Evolutionary conservation across 2,329 filamentous ascomycete genomes (phyloP).

Genomic region (Aspergillaceae sp.): DNA sequence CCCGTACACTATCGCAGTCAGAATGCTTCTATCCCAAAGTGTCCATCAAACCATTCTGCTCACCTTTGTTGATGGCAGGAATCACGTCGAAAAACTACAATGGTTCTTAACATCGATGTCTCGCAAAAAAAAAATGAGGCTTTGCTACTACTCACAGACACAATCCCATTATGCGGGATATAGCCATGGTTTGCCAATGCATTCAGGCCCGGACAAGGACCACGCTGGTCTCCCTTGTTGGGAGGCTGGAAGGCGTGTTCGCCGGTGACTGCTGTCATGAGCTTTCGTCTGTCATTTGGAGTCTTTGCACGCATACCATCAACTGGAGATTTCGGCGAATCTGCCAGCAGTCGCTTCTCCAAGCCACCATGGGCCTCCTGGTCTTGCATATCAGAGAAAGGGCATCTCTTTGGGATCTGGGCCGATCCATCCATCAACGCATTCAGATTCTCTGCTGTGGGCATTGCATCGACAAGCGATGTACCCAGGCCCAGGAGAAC

Average conservation of each 20-base stretch:
- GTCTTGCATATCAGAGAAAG: constrained; percentile 10
- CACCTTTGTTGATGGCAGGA: constrained; percentile 27
- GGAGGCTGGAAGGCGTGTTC: constrained; percentile 28
- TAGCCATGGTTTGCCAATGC: constrained; percentile 38
- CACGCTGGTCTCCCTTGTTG: constrained; percentile 28
- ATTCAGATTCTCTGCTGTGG: background rate
- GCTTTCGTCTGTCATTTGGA: background rate
- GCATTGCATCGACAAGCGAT: background rate
- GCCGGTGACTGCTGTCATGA: constrained; percentile 20
- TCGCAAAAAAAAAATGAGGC: background rate
- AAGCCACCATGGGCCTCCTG: constrained; percentile 2
- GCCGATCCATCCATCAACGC: background rate
- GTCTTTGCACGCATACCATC: constrained; percentile 13
- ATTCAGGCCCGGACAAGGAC: constrained; percentile 36
- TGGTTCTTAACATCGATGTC: constrained; percentile 2
- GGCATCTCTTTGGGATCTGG: constrained; percentile 6
- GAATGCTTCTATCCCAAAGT: background rate
- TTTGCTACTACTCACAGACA: constrained; percentile 13
- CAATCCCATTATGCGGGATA: constrained; percentile 34
- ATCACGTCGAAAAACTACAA: constrained; percentile 25
- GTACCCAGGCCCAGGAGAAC: background rate
- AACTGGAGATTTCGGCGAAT: constrained; percentile 15
- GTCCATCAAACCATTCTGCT: background rate
- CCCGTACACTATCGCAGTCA: constrained; percentile 31
- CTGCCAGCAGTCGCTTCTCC: constrained; percentile 18